phyloP scores from a whole-genome alignment of 2,329 filamentous ascomycete genomes.

The Nigrospora osmanthi region DNA sequence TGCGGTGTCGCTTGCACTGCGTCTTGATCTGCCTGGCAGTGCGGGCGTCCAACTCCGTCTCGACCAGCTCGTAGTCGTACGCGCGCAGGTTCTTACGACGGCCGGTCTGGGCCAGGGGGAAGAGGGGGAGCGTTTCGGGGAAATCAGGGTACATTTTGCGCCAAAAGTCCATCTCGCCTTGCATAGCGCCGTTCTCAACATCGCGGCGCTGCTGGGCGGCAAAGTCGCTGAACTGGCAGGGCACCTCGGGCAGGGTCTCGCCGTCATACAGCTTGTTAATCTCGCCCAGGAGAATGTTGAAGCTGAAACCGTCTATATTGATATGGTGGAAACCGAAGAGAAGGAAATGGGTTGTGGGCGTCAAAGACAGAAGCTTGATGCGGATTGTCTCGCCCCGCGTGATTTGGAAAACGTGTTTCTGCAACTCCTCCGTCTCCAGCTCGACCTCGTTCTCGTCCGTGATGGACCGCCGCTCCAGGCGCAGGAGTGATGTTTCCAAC shows the following conservation, averaged over 20 bases:
- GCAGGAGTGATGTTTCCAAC: not conserved
- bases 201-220: slow-evolving; percentile 2
- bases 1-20: slow-evolving; percentile 10
- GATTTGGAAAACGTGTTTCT: slow-evolving; percentile 27
- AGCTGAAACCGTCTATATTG: slow-evolving; percentile 37
- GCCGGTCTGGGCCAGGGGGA: not conserved
- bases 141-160: slow-evolving; percentile 4
- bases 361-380: slow-evolving; percentile 24
- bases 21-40: slow-evolving; percentile 5
- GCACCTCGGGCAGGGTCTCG: not conserved
- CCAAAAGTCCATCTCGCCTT: slow-evolving; percentile 4
- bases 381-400: slow-evolving; percentile 24
- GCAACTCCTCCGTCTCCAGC: slow-evolving; percentile 20
- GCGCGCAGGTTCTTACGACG: slow-evolving; percentile 1
- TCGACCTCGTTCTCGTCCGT: slow-evolving; percentile 14
- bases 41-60: slow-evolving; percentile 1
- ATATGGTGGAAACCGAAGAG: slow-evolving; percentile 40
- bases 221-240: slow-evolving; percentile 6
- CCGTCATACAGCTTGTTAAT: slow-evolving; percentile 7
- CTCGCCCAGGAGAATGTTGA: slow-evolving; percentile 10
- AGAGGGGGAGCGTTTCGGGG: slow-evolving; percentile 1
- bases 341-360: slow-evolving; percentile 24
- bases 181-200: slow-evolving; percentile 1
- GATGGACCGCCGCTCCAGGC: not conserved
- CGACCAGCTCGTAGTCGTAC: slow-evolving; percentile 3